These are phyloP conservation scores for Musa itinerans DNA, from an alignment of 176 grass and related monocot species.

Conservation along the genomic window DNA sequence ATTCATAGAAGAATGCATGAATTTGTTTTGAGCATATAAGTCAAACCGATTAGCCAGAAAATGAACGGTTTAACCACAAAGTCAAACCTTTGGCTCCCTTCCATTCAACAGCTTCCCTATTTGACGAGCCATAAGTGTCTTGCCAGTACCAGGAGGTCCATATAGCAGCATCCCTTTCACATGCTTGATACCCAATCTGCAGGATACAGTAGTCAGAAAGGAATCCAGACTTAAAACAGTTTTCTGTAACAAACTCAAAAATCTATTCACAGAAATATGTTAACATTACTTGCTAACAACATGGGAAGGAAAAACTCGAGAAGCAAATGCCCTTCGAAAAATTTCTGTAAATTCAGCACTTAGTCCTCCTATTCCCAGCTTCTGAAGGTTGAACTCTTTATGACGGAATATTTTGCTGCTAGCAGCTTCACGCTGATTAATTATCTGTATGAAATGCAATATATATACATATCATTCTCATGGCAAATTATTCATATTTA, in stretches of 20 bases:
- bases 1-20: neutral
- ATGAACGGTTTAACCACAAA: neutral
- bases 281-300: conserved; percentile 65
- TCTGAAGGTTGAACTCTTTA: conserved; percentile 92
- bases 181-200: conserved; percentile 88
- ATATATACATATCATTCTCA: neutral
- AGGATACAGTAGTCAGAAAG: conserved; percentile 26
- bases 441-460: conserved; percentile 41
- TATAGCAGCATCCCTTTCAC: conserved; percentile 92
- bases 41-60: neutral
- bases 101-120: conserved; percentile 95
- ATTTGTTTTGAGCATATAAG: neutral
- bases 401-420: conserved; percentile 99
- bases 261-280: neutral
- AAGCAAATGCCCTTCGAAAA: conserved; percentile 97
- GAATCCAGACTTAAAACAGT: neutral
- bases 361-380: conserved; percentile 91
- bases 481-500: neutral
- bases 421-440: conserved; percentile 91
- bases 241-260: neutral
- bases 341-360: conserved; percentile 93
- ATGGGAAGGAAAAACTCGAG: conserved; percentile 79
- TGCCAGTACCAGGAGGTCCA: conserved; percentile 95
- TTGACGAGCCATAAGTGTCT: conserved; percentile 97
- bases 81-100: conserved; percentile 80